A percentile compares a stretch with the other conserved stretches of the same genome.
phyloP scores from a whole-genome alignment of 306 rosid species.

The Vigna angularis region DNA sequence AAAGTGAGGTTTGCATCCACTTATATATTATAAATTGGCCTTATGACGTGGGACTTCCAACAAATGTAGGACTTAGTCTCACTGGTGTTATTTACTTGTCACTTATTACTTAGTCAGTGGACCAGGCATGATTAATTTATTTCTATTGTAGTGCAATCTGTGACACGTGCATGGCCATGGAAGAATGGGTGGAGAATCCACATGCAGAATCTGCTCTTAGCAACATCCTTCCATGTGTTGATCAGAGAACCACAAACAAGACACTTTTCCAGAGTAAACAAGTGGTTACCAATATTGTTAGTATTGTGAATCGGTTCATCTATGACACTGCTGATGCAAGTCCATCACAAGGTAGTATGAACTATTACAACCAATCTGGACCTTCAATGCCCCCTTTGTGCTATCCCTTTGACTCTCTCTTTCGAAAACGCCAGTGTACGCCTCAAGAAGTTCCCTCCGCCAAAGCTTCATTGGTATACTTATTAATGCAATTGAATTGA shows the following conservation, averaged over 20 bases:
- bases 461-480: constrained; percentile 74
- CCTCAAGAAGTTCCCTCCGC: constrained; percentile 75
- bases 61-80: too few species aligned
- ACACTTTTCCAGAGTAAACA: constrained; percentile 83
- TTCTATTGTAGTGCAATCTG: constrained; percentile 69
- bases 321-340: constrained; percentile 68
- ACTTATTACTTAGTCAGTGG: background rate
- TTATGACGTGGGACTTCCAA: too few species aligned
- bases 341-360: constrained; percentile 47
- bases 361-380: constrained; percentile 83
- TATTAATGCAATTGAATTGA: too few species aligned
- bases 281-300: constrained; percentile 69
- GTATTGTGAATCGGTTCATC: constrained; percentile 69
- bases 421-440: constrained; percentile 63
- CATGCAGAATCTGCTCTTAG: constrained; percentile 87
- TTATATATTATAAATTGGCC: too few species aligned
- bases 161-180: constrained; percentile 92
- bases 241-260: constrained; percentile 77
- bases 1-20: rapidly evolving
- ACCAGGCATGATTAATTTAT: background rate
- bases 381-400: constrained; percentile 86
- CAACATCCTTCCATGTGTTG: constrained; percentile 89
- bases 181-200: constrained; percentile 91
- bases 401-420: constrained; percentile 73
- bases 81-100: background rate